Conservation (phyloP, 2,329 filamentous ascomycete species). For the Alternaria sp. region DNA sequence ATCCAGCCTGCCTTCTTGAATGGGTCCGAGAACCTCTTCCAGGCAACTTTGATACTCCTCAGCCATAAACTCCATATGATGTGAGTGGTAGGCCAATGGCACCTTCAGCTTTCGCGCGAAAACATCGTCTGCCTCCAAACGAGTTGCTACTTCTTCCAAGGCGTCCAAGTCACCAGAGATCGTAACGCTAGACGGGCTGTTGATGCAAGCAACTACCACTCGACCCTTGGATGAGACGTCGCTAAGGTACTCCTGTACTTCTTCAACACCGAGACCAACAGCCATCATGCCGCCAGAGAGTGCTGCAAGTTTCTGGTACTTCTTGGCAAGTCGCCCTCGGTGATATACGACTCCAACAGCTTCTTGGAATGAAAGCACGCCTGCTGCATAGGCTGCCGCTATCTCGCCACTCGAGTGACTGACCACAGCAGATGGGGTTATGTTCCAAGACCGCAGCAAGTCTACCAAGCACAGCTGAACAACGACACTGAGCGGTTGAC, state of each 20-base stretch:
- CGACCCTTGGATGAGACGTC: background rate
- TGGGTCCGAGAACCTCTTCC: conserved; percentile 17
- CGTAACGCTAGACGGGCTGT: conserved; percentile 49
- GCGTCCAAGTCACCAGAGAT: conserved; percentile 53
- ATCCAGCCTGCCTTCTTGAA: background rate
- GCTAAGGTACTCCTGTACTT: conserved; percentile 6
- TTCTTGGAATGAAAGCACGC: conserved; percentile 15
- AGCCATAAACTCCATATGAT: conserved; percentile 17
- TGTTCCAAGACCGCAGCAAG: conserved; percentile 19
- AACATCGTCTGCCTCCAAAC: conserved; percentile 47
- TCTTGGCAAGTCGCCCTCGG: conserved; percentile 28
- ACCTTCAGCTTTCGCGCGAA: conserved; percentile 51
- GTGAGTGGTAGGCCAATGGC: conserved; percentile 57
- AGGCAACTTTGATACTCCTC: conserved; percentile 6
- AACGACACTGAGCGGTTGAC: conserved; percentile 29
- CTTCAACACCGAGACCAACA: conserved; percentile 19
- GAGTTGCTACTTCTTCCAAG: conserved; percentile 41
- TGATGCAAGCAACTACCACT: conserved; percentile 11
- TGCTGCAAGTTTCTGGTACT: background rate
- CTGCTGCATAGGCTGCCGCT: conserved; percentile 37
- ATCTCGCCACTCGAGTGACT: conserved; percentile 42
- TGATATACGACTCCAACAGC: conserved; percentile 25
- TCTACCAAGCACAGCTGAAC: conserved; percentile 27
- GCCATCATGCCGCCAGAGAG: conserved; percentile 28
- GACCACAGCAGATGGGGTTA: conserved; percentile 15